These are phyloP conservation scores for Geranium incanum DNA, from an alignment of 441 rosid species.

Conservation along the genomic window DNA sequence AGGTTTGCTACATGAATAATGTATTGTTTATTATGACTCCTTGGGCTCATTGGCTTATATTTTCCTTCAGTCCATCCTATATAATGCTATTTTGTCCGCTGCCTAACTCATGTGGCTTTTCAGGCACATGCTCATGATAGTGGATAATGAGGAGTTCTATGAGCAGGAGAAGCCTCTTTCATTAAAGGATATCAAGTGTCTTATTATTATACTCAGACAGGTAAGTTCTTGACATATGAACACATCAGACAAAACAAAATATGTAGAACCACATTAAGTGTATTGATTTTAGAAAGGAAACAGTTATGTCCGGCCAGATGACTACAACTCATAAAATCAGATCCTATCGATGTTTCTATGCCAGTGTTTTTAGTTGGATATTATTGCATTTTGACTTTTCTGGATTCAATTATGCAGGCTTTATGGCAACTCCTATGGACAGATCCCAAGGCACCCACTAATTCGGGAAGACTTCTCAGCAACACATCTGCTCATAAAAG, in stretches of 20 bases:
- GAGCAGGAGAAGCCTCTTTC: slow-evolving; percentile 90
- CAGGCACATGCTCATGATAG: slow-evolving; percentile 98
- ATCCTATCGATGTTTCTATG: slow-evolving; percentile 9
- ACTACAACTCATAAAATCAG: slow-evolving; percentile 1
- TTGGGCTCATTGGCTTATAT: background rate
- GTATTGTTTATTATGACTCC: background rate
- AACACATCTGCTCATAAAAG: slow-evolving; percentile 34
- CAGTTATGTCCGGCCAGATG: slow-evolving; percentile 10
- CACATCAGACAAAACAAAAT: background rate
- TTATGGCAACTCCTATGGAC: slow-evolving; percentile 95
- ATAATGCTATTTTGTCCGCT: background rate
- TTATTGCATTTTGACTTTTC: background rate
- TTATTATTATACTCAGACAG: slow-evolving; percentile 81
- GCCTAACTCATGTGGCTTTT: slow-evolving; percentile 25
- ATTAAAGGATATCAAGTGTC: slow-evolving; percentile 64
- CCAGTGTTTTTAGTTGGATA: background rate
- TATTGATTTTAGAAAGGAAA: slow-evolving; percentile 8
- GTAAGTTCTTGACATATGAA: slow-evolving; percentile 29
- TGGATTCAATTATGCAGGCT: slow-evolving; percentile 44
- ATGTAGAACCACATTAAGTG: slow-evolving; percentile 15
- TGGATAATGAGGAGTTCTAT: slow-evolving; percentile 94
- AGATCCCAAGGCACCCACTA: slow-evolving; percentile 50
- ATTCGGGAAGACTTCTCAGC: slow-evolving; percentile 38
- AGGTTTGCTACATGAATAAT: slow-evolving; percentile 4
- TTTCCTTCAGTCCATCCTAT: background rate